Evolutionary conservation across 2,329 filamentous ascomycete genomes (phyloP).

Genomic region (Hirsutella thompsonii): DNA sequence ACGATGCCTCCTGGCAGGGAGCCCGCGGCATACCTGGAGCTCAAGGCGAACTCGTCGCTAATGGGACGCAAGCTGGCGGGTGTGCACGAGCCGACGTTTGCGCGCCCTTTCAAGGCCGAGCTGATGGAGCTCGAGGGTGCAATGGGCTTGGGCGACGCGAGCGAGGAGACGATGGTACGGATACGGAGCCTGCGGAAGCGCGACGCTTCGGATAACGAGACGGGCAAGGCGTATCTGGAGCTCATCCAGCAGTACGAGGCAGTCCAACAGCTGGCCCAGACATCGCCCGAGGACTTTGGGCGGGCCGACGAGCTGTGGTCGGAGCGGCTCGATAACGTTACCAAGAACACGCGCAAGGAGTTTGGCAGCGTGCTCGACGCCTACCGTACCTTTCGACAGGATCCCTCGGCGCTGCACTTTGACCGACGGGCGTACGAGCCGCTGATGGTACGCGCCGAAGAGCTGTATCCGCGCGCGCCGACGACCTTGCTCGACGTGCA

Average conservation of each 20-base stretch:
- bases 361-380: constrained; percentile 37
- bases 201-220: constrained; percentile 11
- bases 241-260: constrained; percentile 21
- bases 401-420: constrained; percentile 45
- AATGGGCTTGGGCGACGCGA: constrained; percentile 4
- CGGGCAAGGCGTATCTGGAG: constrained; percentile 11
- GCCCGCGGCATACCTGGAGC: constrained; percentile 13
- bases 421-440: constrained; percentile 63
- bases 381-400: constrained; percentile 33
- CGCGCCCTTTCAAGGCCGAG: constrained; percentile 28
- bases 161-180: constrained; percentile 6
- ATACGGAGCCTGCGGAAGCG: constrained; percentile 16
- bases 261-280: constrained; percentile 9
- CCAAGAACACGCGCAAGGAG: constrained; percentile 19
- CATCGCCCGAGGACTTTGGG: constrained; percentile 12
- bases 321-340: constrained; percentile 16
- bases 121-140: constrained; percentile 24
- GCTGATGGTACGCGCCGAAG: constrained; percentile 39
- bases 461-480: constrained; percentile 53
- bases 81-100: constrained; percentile 12
- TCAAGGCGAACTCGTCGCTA: constrained; percentile 10
- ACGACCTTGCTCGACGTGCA: constrained; percentile 54
- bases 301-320: constrained; percentile 21
- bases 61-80: constrained; percentile 17
- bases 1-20: constrained; percentile 31